Base-by-base conservation (phyloP, 2,329 filamentous ascomycete genomes). In the Graphiopsis chlorocephala region DNA sequence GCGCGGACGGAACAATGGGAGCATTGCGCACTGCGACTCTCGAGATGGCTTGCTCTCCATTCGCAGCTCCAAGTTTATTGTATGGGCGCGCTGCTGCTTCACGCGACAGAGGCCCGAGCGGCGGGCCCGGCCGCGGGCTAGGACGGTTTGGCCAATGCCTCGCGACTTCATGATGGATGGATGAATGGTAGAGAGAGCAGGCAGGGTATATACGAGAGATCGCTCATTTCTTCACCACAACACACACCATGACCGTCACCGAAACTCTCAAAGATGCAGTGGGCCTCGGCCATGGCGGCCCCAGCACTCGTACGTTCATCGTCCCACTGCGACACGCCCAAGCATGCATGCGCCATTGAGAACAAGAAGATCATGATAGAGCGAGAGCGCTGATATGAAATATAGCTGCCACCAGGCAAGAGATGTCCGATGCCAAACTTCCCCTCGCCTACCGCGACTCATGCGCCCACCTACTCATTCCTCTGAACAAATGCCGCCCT, bases 391-490 rank as follows among this genome's bases (percentile, higher is more conserved):
- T 66, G 6, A 57, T 26, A 33, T n/a, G 15, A 10, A 25, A 76
- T 92, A 89, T 85, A 79, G 92, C 92, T 71, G 92, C 92, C 71
- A 92, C 91, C 70, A 88, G 92, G 80, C 89, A 96, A 84, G 91
- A 95, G 80, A 98, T 98, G 94, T 89, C 91, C 76, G 92, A 92
- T 74, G 93, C 93, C 71, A 89, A 87, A 76, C 86, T 98, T 60
- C 94, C 95, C 14, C 81, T 98, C 63, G 85, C 90, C 73, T 99
- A 99, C 86, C 88, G 95, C 78, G 95, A 99, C 81, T 93, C 89
- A 81, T 99, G 95, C 83, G 95, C 93, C 68, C 88, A 95, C 80
- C 90, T 99, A 55, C 84, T 98, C 68, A 97, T 98, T 69, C 95
- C 95, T 17, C 85, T 99, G 72, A 99, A 99, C 83, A 90, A 90